Evolutionary conservation across 176 grass and related monocot genomes (phyloP).

Genomic region (Oryza brachyantha): DNA sequence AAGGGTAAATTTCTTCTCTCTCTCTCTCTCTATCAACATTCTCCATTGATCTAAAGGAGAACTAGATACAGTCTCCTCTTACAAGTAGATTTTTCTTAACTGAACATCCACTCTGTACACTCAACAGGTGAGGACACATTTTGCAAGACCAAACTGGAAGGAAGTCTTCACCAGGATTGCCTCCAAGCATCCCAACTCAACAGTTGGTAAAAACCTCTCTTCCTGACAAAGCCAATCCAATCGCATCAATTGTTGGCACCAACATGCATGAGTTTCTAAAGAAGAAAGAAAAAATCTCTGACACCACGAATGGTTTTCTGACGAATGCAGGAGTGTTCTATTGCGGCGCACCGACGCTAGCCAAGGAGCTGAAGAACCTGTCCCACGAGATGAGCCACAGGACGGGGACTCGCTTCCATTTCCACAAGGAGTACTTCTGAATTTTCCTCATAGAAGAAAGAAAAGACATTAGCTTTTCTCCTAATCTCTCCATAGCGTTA

Average conservation of each 20-base stretch:
- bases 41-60: background rate
- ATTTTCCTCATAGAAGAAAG: background rate
- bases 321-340: conserved; percentile 77
- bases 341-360: conserved; percentile 73
- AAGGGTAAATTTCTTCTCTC: conserved; percentile 52
- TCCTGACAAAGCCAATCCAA: background rate
- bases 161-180: conserved; percentile 87
- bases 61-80: background rate
- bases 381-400: conserved; percentile 90
- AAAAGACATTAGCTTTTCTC: background rate
- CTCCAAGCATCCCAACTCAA: conserved; percentile 78
- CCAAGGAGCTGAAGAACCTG: conserved; percentile 81
- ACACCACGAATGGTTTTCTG: no score
- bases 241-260: conserved; percentile 8
- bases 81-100: background rate
- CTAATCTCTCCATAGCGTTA: conserved; percentile 37
- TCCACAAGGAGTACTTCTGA: conserved; percentile 99
- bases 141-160: conserved; percentile 95
- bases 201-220: conserved; percentile 77
- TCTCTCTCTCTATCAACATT: background rate
- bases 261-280: background rate
- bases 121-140: conserved; percentile 91
- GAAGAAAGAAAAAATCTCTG: no score
- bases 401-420: conserved; percentile 85
- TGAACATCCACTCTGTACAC: background rate